phyloP scores from a whole-genome alignment of 495 filamentous ascomycete species.

The Aspergillus diversus region DNA sequence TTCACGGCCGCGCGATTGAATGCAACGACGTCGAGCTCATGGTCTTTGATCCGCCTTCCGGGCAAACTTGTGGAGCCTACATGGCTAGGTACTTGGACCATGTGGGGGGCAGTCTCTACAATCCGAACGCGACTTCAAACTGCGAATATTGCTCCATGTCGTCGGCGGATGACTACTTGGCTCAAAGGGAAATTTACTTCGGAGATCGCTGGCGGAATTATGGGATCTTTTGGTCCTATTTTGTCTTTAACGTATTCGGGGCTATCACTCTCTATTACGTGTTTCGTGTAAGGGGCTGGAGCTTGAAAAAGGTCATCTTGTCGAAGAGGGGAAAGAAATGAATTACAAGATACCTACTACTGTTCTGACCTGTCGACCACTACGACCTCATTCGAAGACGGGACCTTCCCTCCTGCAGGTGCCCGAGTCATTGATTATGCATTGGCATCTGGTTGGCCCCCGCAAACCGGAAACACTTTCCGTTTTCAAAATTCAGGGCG shows the following conservation, averaged over 20 bases:
- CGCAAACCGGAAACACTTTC: no score
- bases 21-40: constrained; percentile 59
- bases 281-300: not conserved
- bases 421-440: no score
- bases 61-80: constrained; percentile 54
- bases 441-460: no score
- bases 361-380: no score
- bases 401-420: no score
- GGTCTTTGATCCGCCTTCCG: constrained; percentile 51
- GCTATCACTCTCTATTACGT: not conserved
- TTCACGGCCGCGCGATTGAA: constrained; percentile 51
- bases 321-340: not conserved
- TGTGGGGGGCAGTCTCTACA: constrained; percentile 41
- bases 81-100: constrained; percentile 31
- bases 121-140: constrained; percentile 46
- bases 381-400: no score
- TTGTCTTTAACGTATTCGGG: constrained; percentile 60
- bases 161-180: constrained; percentile 64
- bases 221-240: constrained; percentile 62
- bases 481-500: no score
- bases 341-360: not conserved
- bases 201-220: constrained; percentile 68
- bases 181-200: constrained; percentile 49
- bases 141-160: constrained; percentile 64
- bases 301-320: not conserved